Evolutionary conservation across 228 moss, liverwort and hornwort species (phyloP), one percentile per base, ranked within the genome.

Genomic region (Sphagnum fallax): DNA sequence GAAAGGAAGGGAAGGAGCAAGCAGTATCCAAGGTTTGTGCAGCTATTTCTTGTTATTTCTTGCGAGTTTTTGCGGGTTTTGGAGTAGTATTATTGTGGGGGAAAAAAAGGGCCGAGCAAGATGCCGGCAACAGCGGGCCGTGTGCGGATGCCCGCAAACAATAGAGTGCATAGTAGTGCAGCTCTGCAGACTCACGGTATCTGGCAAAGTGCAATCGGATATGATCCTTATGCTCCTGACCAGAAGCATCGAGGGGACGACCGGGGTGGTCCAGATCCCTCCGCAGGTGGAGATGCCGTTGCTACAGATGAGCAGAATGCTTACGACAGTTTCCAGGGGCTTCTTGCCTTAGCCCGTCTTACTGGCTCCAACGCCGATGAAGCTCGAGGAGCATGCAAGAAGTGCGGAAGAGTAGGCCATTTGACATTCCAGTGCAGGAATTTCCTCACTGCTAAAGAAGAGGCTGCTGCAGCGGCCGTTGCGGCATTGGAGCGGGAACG

Each of bases 101-200:
- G 32, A 0, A 2, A 32, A 32, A 32, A 32, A 32, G 32, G 32
- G 32, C 32, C 32, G 2, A 72, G 61, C 92, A 93, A 85, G 80
- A 98, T 98, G 97, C 97, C 97, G 75, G 97, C 97, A 61, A 97
- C 97, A 10, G 97, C 97, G 61, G 97, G 97, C 47, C 89, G 97
- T 16, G 93, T 97, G 90, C 97, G 97, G 71, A 98, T 98, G 97
- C 97, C 97, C 91, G 97, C 97, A 50, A 98, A 98, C 74, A 98
- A 98, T 71, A 80, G 93, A 65, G 97, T 98, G 63, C 97, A 98
- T 73, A 92, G 91, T 49, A 98, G 97, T 74, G 97, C 97, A 57
- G 97, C 97, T 51, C 84, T 98, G 73, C 97, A 98, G 70, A 98
- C 97, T 70, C 97, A 98, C 68, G 93, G 97, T 68, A 98, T 98